Conservation (phyloP, 257 asterid genomes). For the Fraxinus quadrangulata region DNA sequence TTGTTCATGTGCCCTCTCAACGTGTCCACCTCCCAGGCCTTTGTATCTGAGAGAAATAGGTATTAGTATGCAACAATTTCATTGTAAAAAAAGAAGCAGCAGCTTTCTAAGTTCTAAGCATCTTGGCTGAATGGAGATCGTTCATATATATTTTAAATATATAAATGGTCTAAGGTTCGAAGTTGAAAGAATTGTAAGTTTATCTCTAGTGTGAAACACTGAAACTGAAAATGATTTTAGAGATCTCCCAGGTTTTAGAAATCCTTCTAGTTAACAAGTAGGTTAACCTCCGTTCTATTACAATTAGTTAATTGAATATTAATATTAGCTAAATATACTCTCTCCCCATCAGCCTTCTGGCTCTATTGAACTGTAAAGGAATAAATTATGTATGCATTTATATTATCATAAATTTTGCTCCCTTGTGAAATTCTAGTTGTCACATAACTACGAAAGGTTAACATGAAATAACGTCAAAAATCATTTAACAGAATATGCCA, state of each 20-base stretch:
- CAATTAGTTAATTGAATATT: not conserved
- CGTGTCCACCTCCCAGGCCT: constrained; percentile 99
- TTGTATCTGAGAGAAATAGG: constrained; percentile 63
- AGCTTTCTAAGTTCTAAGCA: not conserved
- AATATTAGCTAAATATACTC: not conserved
- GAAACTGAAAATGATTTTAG: not conserved
- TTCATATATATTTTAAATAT: not conserved
- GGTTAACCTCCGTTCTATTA: not conserved
- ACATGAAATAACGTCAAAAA: no score
- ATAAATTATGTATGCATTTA: not conserved
- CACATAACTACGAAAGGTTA: not conserved
- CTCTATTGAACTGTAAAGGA: not conserved
- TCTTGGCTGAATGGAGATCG: not conserved
- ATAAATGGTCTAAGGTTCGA: not conserved
- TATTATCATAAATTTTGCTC: not conserved
- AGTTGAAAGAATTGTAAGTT: not conserved
- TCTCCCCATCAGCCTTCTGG: not conserved
- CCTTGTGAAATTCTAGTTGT: not conserved
- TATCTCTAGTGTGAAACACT: not conserved
- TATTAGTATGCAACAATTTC: constrained; percentile 1
- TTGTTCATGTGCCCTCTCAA: constrained; percentile 98
- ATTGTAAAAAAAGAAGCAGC: no score
- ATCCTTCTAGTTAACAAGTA: not conserved
- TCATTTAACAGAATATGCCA: not conserved
- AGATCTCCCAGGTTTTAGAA: not conserved